Evolutionary conservation across 352 stramenopile genomes (phyloP).

Genomic region (Phytophthora megakarya): DNA sequence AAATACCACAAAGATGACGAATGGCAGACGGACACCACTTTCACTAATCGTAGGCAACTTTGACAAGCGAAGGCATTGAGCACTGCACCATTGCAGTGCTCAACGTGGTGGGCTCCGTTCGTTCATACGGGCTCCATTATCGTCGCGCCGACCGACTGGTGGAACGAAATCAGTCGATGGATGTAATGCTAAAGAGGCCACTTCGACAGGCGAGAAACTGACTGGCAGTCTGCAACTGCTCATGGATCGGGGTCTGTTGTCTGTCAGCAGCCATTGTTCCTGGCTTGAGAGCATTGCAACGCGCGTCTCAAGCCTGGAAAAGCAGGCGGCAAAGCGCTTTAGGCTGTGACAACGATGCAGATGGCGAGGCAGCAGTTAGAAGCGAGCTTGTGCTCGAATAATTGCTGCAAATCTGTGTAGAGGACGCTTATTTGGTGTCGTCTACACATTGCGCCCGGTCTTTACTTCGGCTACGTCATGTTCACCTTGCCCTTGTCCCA

Average conservation of each 20-base stretch:
- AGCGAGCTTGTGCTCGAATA: neutral
- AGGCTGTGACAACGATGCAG: conserved; percentile 14
- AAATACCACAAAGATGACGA: conserved; percentile 1
- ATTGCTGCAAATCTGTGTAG: no score
- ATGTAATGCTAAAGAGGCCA: no score
- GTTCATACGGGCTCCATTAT: conserved; percentile 1
- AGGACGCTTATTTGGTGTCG: no score
- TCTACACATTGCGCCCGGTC: conserved; percentile 2
- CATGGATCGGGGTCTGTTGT: no score
- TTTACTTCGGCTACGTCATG: conserved; percentile 16
- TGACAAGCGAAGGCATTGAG: neutral
- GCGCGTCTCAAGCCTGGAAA: neutral
- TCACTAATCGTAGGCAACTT: neutral
- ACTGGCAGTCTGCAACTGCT: no score
- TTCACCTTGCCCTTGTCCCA: conserved; percentile 17
- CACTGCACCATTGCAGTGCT: no score
- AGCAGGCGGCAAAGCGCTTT: neutral
- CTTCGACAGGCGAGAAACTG: no score
- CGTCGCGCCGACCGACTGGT: conserved; percentile 1
- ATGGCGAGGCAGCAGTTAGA: neutral
- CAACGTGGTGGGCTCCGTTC: no score
- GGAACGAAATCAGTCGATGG: neutral
- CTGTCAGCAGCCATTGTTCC: neutral
- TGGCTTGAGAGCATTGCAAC: neutral
- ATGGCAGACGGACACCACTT: no score